A percentile compares a stretch with the other conserved stretches of the same genome.
Evolutionary conservation across 192 early-diverging fungal genomes (phyloP).

Genomic region (Spizellomyces sp.): DNA sequence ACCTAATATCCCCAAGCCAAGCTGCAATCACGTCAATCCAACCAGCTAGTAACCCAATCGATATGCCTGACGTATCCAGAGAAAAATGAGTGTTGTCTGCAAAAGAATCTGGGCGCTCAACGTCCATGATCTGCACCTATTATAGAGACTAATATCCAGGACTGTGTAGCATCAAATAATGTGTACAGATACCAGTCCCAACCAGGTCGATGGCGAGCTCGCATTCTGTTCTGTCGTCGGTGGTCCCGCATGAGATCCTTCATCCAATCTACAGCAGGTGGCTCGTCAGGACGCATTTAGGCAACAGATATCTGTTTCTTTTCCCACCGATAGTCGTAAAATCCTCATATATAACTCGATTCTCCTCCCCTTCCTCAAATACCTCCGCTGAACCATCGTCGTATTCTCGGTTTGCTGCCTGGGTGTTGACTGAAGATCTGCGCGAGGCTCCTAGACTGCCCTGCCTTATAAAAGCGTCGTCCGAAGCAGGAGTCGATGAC

Average conservation of each 20-base stretch:
- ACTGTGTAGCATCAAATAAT: conserved; percentile 67
- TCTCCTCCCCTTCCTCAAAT: conserved; percentile 18
- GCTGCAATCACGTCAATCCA: conserved; percentile 86
- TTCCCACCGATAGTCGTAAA: conserved; percentile 38
- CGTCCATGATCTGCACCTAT: conserved; percentile 56
- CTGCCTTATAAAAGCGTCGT: too few species aligned
- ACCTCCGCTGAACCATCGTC: too few species aligned
- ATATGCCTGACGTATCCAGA: conserved; percentile 24
- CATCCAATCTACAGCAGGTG: conserved; percentile 42
- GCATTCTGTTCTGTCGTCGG: conserved; percentile 24
- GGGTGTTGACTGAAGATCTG: too few species aligned
- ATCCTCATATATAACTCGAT: conserved; percentile 33
- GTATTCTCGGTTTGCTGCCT: too few species aligned
- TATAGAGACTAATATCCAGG: conserved; percentile 82
- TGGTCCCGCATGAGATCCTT: conserved; percentile 42
- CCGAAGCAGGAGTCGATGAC: too few species aligned
- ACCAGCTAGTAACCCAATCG: conserved; percentile 82
- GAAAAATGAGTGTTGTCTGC: neutral
- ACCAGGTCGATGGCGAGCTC: conserved; percentile 1
- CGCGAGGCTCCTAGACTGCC: too few species aligned
- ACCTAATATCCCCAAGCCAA: conserved; percentile 87
- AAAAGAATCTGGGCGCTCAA: neutral
- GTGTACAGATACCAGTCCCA: conserved; percentile 12
- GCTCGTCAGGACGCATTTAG: neutral
- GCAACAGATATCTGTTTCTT: neutral